Evolutionary conservation across 805 yeast species (phyloP).

Genomic region (Yarrowia sp.): DNA sequence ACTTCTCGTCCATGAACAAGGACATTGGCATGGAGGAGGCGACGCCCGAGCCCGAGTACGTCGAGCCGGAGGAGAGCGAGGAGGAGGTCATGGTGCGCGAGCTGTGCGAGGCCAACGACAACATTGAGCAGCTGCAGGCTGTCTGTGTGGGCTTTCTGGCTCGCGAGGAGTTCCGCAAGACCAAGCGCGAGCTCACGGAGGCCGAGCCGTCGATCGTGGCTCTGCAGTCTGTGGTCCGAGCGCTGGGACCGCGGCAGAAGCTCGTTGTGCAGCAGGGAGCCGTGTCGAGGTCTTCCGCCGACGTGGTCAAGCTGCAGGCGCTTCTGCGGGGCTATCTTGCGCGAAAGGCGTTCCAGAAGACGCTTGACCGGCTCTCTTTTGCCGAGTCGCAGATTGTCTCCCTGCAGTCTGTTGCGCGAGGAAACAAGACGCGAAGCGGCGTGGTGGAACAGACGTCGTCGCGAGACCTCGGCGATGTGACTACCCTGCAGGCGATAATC

Average conservation of each 20-base stretch:
- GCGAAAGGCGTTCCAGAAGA: conserved; percentile 30
- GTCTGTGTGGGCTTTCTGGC: conserved; percentile 65
- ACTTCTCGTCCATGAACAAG: conserved; percentile 58
- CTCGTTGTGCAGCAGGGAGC: neutral
- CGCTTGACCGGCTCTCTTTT: conserved; percentile 29
- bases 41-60: conserved; percentile 6
- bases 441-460: neutral
- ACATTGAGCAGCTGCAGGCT: conserved; percentile 60
- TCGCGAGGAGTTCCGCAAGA: conserved; percentile 39
- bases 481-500: conserved; percentile 37
- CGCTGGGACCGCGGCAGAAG: neutral
- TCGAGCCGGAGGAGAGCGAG: conserved; percentile 30
- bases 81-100: conserved; percentile 38
- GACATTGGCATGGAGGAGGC: conserved; percentile 41
- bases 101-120: conserved; percentile 35
- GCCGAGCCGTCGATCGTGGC: neutral
- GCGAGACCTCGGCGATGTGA: neutral
- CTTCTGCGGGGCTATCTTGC: conserved; percentile 47
- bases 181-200: neutral
- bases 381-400: conserved; percentile 26
- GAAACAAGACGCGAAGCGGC: conserved; percentile 12
- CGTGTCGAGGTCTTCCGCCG: neutral
- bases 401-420: conserved; percentile 38
- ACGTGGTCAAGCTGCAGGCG: conserved; percentile 50
- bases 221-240: neutral